Evolutionary conservation across 768 basidiomycete species (phyloP), one percentile per base, ranked within the genome.

Genomic region (Macrocybe gigantea): DNA sequence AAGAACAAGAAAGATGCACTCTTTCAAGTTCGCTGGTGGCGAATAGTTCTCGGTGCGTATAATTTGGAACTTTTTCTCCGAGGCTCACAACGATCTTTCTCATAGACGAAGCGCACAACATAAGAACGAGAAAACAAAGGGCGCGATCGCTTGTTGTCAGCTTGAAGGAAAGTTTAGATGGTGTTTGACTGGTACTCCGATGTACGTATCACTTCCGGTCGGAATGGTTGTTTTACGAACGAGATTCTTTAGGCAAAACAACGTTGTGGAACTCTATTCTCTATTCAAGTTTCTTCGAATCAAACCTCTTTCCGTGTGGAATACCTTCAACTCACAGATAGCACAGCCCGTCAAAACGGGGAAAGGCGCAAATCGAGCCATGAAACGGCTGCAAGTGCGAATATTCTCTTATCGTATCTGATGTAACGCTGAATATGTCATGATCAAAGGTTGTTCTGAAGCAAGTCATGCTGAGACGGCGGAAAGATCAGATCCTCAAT

Each of bases 21-120:
- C 14, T 96, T 88, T 56, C 74, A 75, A 12, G 74, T 90, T 22
- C 82, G 82, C 54, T 97, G 90, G 86, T 86, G 80, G 67, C 75
- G 91, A 8, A 73, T 95, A 41, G 86, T 97, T 29, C 77, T 97
- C 0, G 91, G 94, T 91, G 53, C 13, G 66, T 62, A 12, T 15
- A 63, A 54, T 40, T 13, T 2, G 31, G 22, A 22, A n/a, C 38
- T 39, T 32, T 8, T 52, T 22, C 2, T 43, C 39, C 34, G 30
- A 7, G 11, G 22, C 7, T 2, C 11, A 7, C 36, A 7, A 36
- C 38, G 11, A 31, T 15, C 12, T 9, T 46, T 4, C 29, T 45
- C 12, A n/a, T 44, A 89, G 93, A 96, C 59, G 93, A 96, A 59
- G 93, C 93, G 0, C 93, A 96, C 61, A 89, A 86, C 56, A 95